Evolutionary conservation across 495 filamentous ascomycete species (phyloP).

Genomic region (Filosporella fistucella): DNA sequence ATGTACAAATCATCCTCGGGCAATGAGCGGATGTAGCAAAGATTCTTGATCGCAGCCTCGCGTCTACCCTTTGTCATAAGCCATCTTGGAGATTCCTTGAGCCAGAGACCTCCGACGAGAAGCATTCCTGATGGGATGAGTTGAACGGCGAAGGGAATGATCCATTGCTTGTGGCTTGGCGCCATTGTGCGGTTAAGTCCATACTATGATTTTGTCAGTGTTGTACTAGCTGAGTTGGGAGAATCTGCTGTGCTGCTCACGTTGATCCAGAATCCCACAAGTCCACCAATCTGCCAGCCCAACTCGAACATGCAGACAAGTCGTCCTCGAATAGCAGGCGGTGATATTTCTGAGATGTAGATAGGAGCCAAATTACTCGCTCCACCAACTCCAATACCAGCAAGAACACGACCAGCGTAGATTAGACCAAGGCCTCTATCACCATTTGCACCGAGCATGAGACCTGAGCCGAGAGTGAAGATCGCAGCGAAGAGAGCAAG

Average conservation of each 20-base stretch:
- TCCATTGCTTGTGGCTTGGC: slow-evolving; percentile 44
- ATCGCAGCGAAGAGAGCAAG: slow-evolving; percentile 47
- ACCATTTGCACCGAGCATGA: slow-evolving; percentile 56
- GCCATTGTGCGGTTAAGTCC: slow-evolving; percentile 43
- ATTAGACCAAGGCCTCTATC: slow-evolving; percentile 56
- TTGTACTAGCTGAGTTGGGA: too few species aligned
- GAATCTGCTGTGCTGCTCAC: slow-evolving; percentile 18
- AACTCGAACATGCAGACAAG: slow-evolving; percentile 66
- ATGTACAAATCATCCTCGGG: slow-evolving; percentile 57
- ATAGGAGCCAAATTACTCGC: slow-evolving; percentile 49
- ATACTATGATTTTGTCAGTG: slow-evolving; percentile 22
- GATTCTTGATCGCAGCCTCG: slow-evolving; percentile 50
- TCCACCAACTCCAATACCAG: slow-evolving; percentile 48
- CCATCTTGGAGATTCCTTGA: slow-evolving; percentile 22
- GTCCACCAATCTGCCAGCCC: slow-evolving; percentile 67
- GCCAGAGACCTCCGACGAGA: slow-evolving; percentile 12
- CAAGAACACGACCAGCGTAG: slow-evolving; percentile 49
- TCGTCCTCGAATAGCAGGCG: slow-evolving; percentile 48
- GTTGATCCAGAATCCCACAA: slow-evolving; percentile 74
- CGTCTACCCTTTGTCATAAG: slow-evolving; percentile 41
- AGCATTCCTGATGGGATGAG: slow-evolving; percentile 16
- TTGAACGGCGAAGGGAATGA: slow-evolving; percentile 45
- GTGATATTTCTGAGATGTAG: slow-evolving; percentile 54
- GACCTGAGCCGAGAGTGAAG: slow-evolving; percentile 60
- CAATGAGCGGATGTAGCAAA: slow-evolving; percentile 62